These are phyloP conservation scores for Hanseniaspora vineae DNA, from an alignment of 805 yeast genomes.

Conservation along the genomic window DNA sequence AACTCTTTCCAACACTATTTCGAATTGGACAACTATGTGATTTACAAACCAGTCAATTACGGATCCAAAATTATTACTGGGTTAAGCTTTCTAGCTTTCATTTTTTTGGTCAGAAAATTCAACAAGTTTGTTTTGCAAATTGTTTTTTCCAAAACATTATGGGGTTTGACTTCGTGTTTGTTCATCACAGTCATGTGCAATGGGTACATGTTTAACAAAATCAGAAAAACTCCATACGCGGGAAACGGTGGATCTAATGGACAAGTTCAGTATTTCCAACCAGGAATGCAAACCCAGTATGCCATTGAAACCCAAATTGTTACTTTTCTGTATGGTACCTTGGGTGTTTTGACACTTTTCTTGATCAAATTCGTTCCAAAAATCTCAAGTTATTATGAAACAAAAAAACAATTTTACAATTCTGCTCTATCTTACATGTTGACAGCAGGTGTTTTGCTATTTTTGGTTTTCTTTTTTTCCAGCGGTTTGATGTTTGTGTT, in stretches of 20 bases:
- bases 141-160: conserved; percentile 40
- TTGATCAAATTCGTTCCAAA: conserved; percentile 46
- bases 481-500: conserved; percentile 56
- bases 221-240: conserved; percentile 52
- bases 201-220: conserved; percentile 90
- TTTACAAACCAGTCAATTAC: conserved; percentile 28
- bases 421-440: conserved; percentile 29
- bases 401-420: conserved; percentile 25
- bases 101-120: conserved; percentile 23
- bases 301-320: conserved; percentile 86
- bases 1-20: conserved; percentile 15
- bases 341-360: conserved; percentile 47
- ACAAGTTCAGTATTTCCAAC: conserved; percentile 37
- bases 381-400: conserved; percentile 11
- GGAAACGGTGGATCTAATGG: conserved; percentile 28
- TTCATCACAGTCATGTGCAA: conserved; percentile 61
- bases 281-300: conserved; percentile 55
- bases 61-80: conserved; percentile 23
- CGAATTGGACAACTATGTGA: conserved; percentile 16
- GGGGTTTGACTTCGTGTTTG: conserved; percentile 57
- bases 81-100: conserved; percentile 25
- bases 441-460: conserved; percentile 33
- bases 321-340: conserved; percentile 55
- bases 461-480: conserved; percentile 40
- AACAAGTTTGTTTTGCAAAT: conserved; percentile 27